Evolutionary conservation across 2,329 filamentous ascomycete genomes (phyloP).

Genomic region (Stagonosporopsis rhizophila): DNA sequence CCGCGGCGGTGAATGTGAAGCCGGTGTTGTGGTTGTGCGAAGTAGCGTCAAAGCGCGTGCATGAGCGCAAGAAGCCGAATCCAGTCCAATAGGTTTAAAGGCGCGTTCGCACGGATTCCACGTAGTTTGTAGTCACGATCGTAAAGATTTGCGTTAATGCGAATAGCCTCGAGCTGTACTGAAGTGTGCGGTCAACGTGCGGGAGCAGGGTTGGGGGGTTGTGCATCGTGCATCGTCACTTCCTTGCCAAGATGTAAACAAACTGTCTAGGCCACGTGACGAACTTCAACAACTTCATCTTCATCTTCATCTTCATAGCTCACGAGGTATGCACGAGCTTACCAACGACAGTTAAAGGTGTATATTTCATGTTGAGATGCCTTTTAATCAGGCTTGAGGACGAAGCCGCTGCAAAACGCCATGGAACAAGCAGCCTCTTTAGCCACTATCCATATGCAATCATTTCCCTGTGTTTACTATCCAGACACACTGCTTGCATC

Average conservation of each 20-base stretch:
- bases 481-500: slow-evolving; percentile 24
- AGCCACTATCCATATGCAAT: slow-evolving; percentile 38
- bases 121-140: slow-evolving; percentile 19
- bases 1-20: slow-evolving; percentile 36
- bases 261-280: slow-evolving; percentile 26
- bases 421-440: slow-evolving; percentile 30
- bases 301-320: slow-evolving; percentile 1
- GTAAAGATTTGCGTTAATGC: slow-evolving; percentile 45
- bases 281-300: slow-evolving; percentile 3
- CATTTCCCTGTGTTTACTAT: slow-evolving; percentile 28
- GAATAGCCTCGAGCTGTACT: slow-evolving; percentile 38
- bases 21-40: slow-evolving; percentile 27
- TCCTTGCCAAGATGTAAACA: slow-evolving; percentile 30
- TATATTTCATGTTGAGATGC: slow-evolving; percentile 21
- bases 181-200: slow-evolving; percentile 32
- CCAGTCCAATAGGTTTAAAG: slow-evolving; percentile 4
- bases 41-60: slow-evolving; percentile 44
- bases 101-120: slow-evolving; percentile 12
- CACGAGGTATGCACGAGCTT: background rate
- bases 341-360: background rate
- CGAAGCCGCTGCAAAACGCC: slow-evolving; percentile 28
- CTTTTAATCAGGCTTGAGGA: slow-evolving; percentile 9
- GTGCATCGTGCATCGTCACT: slow-evolving; percentile 26
- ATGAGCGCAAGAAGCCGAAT: slow-evolving; percentile 38
- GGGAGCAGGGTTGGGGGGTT: slow-evolving; percentile 35